A percentile compares a stretch with the other conserved stretches of the same genome.
Conservation (phyloP, 2,329 filamentous ascomycete genomes). For the Mycosphaerella sp. region DNA sequence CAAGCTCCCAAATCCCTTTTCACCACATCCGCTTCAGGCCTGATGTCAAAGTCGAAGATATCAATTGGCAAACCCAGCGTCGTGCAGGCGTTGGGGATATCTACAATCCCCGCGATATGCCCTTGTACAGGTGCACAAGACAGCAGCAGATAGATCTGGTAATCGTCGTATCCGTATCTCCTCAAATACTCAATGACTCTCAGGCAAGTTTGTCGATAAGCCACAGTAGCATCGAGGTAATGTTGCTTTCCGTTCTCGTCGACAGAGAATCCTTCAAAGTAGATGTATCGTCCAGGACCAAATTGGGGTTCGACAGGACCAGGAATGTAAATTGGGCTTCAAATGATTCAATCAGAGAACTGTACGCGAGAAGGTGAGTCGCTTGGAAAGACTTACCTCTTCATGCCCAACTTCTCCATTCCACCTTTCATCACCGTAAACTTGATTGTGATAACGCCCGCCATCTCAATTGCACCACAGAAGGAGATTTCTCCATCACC, state of each 20-base stretch:
- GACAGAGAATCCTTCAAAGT: conserved; percentile 86
- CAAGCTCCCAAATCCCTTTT: conserved; percentile 65
- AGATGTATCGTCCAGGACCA: conserved; percentile 71
- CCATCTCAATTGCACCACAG: conserved; percentile 79
- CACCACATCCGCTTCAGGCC: conserved; percentile 55
- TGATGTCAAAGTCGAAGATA: conserved; percentile 91
- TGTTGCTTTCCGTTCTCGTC: conserved; percentile 86
- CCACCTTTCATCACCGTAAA: conserved; percentile 82
- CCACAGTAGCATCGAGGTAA: conserved; percentile 78
- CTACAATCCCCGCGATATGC: conserved; percentile 69
- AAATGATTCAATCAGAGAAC: background rate
- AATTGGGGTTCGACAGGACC: conserved; percentile 87
- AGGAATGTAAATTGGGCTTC: conserved; percentile 72
- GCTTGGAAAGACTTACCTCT: conserved; percentile 32
- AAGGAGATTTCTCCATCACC: conserved; percentile 87
- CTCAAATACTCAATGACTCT: conserved; percentile 70
- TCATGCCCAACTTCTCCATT: conserved; percentile 66
- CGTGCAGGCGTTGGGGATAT: conserved; percentile 81
- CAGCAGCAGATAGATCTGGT: conserved; percentile 80
- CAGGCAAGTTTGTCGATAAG: conserved; percentile 75
- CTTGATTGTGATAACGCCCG: conserved; percentile 82
- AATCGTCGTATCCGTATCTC: conserved; percentile 60
- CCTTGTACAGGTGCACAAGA: conserved; percentile 84
- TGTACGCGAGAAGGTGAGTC: background rate
- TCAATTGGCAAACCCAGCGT: conserved; percentile 85